Base-by-base conservation (phyloP, 139 green algal species). In the Micromonas pusilla region DNA sequence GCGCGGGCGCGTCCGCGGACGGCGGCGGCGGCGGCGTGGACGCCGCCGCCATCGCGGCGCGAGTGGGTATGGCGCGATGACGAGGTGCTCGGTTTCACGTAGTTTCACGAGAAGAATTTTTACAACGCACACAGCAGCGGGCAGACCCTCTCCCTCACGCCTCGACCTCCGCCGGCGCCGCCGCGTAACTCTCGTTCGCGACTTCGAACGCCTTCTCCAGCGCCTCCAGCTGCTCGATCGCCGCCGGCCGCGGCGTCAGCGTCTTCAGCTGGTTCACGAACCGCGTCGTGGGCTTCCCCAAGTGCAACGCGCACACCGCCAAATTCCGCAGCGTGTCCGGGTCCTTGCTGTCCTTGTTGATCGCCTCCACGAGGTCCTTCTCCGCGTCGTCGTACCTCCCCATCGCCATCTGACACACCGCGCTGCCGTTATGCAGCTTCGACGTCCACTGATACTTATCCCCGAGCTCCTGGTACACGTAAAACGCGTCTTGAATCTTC, bases 381-480 rank as follows among this genome's bases (percentile, higher is more conserved):
- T 89, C 85, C 2, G 85, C 85, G 4, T 87, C 79, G 0, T 89
- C 85, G 57, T 79, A 87, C 30, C 89, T 72, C 1, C 91, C 91
- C 90, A 93, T 94, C 70, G 90, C 87, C 92, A 99, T 97, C 81
- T 92, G 85, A 85, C 88, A 95, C 64, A 91, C 84, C 0, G 93
- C 95, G 32, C 86, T 88, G 25, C 91, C 91, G 66, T 96, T 97
- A 79, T 95, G 84, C 72, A 99, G 85, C 53, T 83, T 68, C 20
- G 85, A 89, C 70, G 95, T 98, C 90, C 90, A 97, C 28, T 72
- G 91, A 87, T 92, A 97, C 88, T 96, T 97, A 72, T 98, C 95
- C 0, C 90, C 93, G 34, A 98, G 84, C 87, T 99, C 96, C 81
- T 86, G 80, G 81, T 92, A 99, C 30, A 98, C 95, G 85, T 97